Base-by-base conservation (phyloP, 345 rosid species). In the Schrenkiella parvula region DNA sequence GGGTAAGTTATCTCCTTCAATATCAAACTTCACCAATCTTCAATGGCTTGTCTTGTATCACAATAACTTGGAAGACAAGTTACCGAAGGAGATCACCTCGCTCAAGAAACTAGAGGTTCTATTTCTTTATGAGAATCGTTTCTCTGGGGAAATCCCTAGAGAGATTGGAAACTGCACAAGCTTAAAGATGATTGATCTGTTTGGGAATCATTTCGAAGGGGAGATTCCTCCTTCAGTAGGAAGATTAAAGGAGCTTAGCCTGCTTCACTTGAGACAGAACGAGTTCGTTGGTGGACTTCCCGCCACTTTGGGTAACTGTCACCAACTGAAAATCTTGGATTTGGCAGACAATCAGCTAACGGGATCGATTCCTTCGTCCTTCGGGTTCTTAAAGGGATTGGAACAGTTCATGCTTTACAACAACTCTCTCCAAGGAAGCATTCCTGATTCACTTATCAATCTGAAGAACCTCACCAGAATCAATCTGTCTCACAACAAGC, bases 371-470 rank as follows among this genome's bases (percentile, higher is more conserved):
- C 96, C 99, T 0, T 77, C 69, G 1, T 81, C 86, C 0, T 77
- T 86, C 1, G 92, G 93, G 50, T 78, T 15, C 70, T 81, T 95
- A n/a, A 74, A 61, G 12, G 79, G 80, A 28, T 67, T 95, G 22
- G 74, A 86, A 74, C 87, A 89, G 85, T 62, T 91, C 53, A 88
- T 91, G 97, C 91, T 95, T 51, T 91, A 95, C 84, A 95, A 95
- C 83, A 95, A 95, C 59, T 88, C 97, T 17, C 88, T 95, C 15
- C 77, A 78, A 58, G 97, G 96, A 61, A 83, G 18, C 1, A 85
- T 95, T 65, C 97, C 99, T 7, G 79, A 76, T 47, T 72, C 90
- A 29, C 82, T 95, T 29, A 34, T 31, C 76, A 85, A 78, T 66
- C 78, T 95, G 21, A 70, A 73, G 56, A 91, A 89, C 83, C 80